Percentiles rank a stretch among this genome's conserved stretches.
Evolutionary conservation across 2,329 filamentous ascomycete species (phyloP).

Genomic region (Aspergillus hiratsukae): DNA sequence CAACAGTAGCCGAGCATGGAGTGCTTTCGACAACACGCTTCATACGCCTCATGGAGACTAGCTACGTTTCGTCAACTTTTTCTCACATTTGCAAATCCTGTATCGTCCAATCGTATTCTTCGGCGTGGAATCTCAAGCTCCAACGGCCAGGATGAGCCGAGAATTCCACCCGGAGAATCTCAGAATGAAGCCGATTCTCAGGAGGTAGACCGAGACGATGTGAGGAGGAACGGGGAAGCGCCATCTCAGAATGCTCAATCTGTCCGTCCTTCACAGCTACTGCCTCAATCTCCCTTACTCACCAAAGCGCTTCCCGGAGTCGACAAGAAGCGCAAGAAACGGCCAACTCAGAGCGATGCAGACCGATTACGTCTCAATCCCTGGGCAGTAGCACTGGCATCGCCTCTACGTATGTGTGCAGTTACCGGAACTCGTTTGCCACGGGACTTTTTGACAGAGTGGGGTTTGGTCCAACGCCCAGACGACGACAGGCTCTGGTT

Average conservation of each 20-base stretch:
- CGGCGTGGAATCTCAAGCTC: slow-evolving; percentile 14
- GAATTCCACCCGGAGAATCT: not conserved
- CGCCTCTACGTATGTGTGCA: slow-evolving; percentile 31
- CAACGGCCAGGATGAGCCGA: not conserved
- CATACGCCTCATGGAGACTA: slow-evolving; percentile 32
- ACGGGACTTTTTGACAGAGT: slow-evolving; percentile 29
- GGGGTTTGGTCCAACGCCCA: slow-evolving; percentile 31
- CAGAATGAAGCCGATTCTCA: not conserved
- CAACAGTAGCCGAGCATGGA: slow-evolving; percentile 19
- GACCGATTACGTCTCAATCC: slow-evolving; percentile 33
- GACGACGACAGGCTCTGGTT: slow-evolving; percentile 26
- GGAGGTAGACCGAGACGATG: not conserved
- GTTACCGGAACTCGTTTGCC: slow-evolving; percentile 32
- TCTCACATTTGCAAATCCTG: slow-evolving; percentile 1
- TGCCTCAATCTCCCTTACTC: slow-evolving; percentile 35
- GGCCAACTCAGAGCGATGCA: slow-evolving; percentile 20
- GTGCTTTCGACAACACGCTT: slow-evolving; percentile 19
- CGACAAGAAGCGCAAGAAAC: slow-evolving; percentile 22
- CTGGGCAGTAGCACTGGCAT: slow-evolving; percentile 38
- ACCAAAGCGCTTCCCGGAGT: slow-evolving; percentile 16
- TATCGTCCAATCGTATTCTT: not conserved
- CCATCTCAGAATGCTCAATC: not conserved
- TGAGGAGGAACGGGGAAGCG: not conserved
- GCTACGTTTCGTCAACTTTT: slow-evolving; percentile 22
- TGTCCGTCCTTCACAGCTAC: slow-evolving; percentile 25